Evolutionary conservation across 2,329 filamentous ascomycete species (phyloP).

Genomic region (Fusarium sp.): DNA sequence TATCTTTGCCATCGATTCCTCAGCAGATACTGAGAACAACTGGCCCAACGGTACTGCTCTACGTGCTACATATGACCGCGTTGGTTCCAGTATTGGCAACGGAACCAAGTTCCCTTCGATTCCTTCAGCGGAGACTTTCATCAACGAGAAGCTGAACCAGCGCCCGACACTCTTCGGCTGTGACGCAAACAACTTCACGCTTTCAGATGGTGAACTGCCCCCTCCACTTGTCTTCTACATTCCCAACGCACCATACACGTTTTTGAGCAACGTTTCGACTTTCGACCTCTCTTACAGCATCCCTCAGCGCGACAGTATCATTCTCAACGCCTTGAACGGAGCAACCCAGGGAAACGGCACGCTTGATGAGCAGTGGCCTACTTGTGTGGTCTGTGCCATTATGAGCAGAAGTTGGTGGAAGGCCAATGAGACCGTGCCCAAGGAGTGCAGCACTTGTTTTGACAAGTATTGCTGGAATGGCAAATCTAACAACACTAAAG

Average conservation of each 20-base stretch:
- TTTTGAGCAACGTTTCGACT: conserved; percentile 82
- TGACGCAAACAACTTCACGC: conserved; percentile 58
- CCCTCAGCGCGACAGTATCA: conserved; percentile 78
- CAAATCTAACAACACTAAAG: conserved; percentile 56
- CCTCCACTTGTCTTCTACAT: conserved; percentile 86
- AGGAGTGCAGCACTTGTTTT: conserved; percentile 82
- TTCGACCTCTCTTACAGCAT: conserved; percentile 74
- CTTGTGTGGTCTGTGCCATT: conserved; percentile 91
- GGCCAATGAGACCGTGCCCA: conserved; percentile 75
- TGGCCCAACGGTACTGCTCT: conserved; percentile 73
- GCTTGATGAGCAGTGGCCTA: conserved; percentile 77
- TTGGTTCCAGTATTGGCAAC: conserved; percentile 60
- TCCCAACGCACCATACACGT: conserved; percentile 79
- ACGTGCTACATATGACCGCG: conserved; percentile 67
- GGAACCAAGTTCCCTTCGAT: conserved; percentile 69
- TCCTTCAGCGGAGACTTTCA: conserved; percentile 66
- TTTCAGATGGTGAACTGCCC: conserved; percentile 55
- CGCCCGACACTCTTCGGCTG: conserved; percentile 75
- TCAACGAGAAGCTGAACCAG: conserved; percentile 69
- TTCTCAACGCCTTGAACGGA: conserved; percentile 86
- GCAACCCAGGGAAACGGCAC: conserved; percentile 87
- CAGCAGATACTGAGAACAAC: conserved; percentile 66
- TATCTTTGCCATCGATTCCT: conserved; percentile 73
- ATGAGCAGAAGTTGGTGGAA: conserved; percentile 79
- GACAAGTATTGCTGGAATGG: conserved; percentile 92